phyloP scores from a whole-genome alignment of 176 grass and related monocot genomes.

The Aegilops bicornis region DNA sequence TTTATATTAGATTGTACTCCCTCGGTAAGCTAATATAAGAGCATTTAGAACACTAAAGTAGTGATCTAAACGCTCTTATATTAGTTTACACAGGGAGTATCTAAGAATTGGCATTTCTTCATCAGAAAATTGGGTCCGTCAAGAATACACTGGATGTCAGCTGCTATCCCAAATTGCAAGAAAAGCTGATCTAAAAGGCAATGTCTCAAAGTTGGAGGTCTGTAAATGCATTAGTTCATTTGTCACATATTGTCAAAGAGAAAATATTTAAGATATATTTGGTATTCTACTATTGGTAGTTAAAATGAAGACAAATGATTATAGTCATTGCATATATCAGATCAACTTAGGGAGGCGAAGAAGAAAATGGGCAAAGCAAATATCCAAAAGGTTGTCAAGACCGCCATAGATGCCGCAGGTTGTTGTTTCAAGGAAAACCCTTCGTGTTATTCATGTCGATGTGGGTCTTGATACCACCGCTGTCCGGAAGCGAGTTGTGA shows the following conservation, averaged over 20 bases:
- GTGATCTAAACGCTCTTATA: no score
- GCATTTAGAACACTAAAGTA: no score
- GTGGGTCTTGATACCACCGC: slow-evolving; percentile 87
- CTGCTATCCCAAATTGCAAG: slow-evolving; percentile 70
- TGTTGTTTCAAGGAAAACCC: slow-evolving; percentile 61
- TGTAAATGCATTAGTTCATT: slow-evolving; percentile 10
- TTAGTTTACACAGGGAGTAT: no score
- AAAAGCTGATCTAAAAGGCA: slow-evolving; percentile 86
- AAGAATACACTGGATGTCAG: slow-evolving; percentile 68
- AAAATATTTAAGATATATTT: background rate
- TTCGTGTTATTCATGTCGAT: slow-evolving; percentile 53
- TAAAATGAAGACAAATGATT: slow-evolving; percentile 7
- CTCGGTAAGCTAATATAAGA: no score
- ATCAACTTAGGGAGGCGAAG: slow-evolving; percentile 85
- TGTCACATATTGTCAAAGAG: background rate
- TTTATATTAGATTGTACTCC: background rate
- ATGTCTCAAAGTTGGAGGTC: slow-evolving; percentile 81
- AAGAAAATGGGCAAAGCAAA: slow-evolving; percentile 90
- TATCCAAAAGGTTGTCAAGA: slow-evolving; percentile 68
- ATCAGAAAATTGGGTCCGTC: slow-evolving; percentile 79
- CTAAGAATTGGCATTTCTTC: slow-evolving; percentile 21
- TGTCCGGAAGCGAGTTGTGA: slow-evolving; percentile 76
- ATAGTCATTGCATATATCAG: slow-evolving; percentile 17
- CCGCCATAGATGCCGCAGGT: slow-evolving; percentile 60
- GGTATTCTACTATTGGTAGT: background rate